Evolutionary conservation across 2,329 filamentous ascomycete species (phyloP), one percentile per base, ranked within the genome.

Genomic region (Calonectria montana): DNA sequence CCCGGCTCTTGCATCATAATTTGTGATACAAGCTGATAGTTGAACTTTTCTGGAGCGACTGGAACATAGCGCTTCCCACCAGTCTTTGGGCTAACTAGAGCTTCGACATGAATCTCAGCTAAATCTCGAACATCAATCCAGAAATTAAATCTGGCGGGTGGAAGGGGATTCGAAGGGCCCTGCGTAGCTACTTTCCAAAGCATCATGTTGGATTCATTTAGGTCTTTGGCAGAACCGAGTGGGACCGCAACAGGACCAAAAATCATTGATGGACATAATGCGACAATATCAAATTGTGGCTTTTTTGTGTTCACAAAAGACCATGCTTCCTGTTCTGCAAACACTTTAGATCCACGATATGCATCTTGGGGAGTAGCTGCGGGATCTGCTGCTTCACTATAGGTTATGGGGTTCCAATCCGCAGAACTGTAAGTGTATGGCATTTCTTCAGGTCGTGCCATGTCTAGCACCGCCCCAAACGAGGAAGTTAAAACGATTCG

Each of bases 371-470:
- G 70, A 13, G 65, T 65, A 0, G 70, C 65, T 1, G 50, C 8
- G 8, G 70, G 70, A 18, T 66, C 53, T 41, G 45, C 31, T 2
- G 70, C 70, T 18, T 65, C 48, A 4, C 4, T 31, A 27, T 70
- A 73, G 8, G 53, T 72, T 13, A 73, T 70, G 1, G 72, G 72
- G 35, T 74, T 74, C 72, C 72, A 74, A 31, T 74, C 72, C 10
- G 41, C 41, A 9, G 66, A 43, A 13, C 65, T 65, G n/a, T 65
- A 72, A 4, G 61, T 72, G 37, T 69, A 72, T 15, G 66, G 66
- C 2, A 21, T 29, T 9, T 48, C 37, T 45, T 65, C 67, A n/a
- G 59, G 43, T 2, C 70, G 50, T 1, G 18, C 61, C 70, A 69
- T 72, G 45, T 72, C 66, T 2, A 72, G 61, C 15, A 72, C 66